Percentiles rank a stretch among this genome's conserved stretches.
Conservation (phyloP, 495 filamentous ascomycete genomes). For the Aspergillus taichungensis region DNA sequence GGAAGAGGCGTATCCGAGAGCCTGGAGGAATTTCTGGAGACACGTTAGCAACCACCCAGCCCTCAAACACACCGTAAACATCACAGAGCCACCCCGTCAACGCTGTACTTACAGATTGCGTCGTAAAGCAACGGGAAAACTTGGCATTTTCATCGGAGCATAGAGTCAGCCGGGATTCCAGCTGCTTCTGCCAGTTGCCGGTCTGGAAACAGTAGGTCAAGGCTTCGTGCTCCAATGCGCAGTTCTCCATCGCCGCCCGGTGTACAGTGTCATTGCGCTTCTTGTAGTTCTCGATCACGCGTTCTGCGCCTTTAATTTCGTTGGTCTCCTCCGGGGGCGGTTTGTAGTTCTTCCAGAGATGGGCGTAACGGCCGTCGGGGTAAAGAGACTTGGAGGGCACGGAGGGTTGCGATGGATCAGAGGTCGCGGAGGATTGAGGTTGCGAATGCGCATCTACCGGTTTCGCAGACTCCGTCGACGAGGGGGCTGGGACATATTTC, state of each 20-base stretch:
- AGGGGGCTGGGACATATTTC: constrained; percentile 49
- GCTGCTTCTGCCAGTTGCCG: constrained; percentile 43
- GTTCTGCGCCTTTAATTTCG: constrained; percentile 48
- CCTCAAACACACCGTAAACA: not conserved
- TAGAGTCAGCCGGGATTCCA: constrained; percentile 53
- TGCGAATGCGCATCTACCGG: constrained; percentile 12
- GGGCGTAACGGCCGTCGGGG: constrained; percentile 82
- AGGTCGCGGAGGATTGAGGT: constrained; percentile 5
- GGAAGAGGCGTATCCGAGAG: constrained; percentile 75
- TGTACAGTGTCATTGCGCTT: constrained; percentile 70
- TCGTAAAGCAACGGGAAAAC: constrained; percentile 73
- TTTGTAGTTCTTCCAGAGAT: constrained; percentile 86
- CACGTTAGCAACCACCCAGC: not conserved
- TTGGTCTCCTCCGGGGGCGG: constrained; percentile 54
- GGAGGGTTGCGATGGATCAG: constrained; percentile 31
- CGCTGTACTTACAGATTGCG: constrained; percentile 60
- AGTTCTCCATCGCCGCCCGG: constrained; percentile 84
- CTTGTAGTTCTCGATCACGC: constrained; percentile 77
- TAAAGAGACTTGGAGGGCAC: constrained; percentile 52
- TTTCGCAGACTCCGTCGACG: constrained; percentile 11
- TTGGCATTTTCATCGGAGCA: constrained; percentile 60
- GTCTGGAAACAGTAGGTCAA: constrained; percentile 66
- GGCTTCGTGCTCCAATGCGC: constrained; percentile 71
- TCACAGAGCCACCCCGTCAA: not conserved
- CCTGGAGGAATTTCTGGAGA: constrained; percentile 72